Conservation (phyloP, 768 basidiomycete species). For the Sporobolomyces phaffii region DNA sequence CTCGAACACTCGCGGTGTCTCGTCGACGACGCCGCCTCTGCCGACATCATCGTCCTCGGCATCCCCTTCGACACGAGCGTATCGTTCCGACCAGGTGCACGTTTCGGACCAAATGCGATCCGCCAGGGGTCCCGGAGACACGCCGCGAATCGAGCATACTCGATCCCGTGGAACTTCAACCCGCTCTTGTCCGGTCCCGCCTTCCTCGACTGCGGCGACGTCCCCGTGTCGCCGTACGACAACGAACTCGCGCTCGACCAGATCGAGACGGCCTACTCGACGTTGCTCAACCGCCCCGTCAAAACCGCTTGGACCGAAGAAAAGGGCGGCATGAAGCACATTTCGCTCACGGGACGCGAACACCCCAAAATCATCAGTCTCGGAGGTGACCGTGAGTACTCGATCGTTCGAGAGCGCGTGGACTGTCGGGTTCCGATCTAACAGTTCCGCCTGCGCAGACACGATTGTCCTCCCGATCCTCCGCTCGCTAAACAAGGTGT, state of each 20-base stretch:
- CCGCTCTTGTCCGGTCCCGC: slow-evolving; percentile 41
- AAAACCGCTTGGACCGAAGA: slow-evolving; percentile 33
- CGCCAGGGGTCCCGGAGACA: slow-evolving; percentile 53
- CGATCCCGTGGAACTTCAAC: slow-evolving; percentile 41
- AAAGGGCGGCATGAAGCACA: slow-evolving; percentile 25
- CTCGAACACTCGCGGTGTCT: slow-evolving; percentile 56
- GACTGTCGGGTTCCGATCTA: too few relatives aligned
- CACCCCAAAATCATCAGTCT: slow-evolving; percentile 75
- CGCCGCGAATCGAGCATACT: slow-evolving; percentile 16
- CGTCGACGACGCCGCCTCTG: slow-evolving; percentile 42
- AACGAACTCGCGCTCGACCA: slow-evolving; percentile 76
- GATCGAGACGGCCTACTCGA: slow-evolving; percentile 77
- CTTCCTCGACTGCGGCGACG: slow-evolving; percentile 74
- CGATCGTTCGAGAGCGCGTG: too few relatives aligned
- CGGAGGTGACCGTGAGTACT: slow-evolving; percentile 73
- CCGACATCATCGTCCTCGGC: slow-evolving; percentile 71
- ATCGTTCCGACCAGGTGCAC: slow-evolving; percentile 73
- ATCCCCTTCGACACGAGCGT: slow-evolving; percentile 53
- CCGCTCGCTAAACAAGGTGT: slow-evolving; percentile 28
- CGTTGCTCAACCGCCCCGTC: slow-evolving; percentile 58
- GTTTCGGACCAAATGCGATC: slow-evolving; percentile 81
- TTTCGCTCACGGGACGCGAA: slow-evolving; percentile 52
- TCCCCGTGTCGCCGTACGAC: slow-evolving; percentile 74
- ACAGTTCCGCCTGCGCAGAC: too few relatives aligned
- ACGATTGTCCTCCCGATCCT: slow-evolving; percentile 37